Conservation (phyloP, 2,329 filamentous ascomycete genomes). For the Trichoderma aggressivum region DNA sequence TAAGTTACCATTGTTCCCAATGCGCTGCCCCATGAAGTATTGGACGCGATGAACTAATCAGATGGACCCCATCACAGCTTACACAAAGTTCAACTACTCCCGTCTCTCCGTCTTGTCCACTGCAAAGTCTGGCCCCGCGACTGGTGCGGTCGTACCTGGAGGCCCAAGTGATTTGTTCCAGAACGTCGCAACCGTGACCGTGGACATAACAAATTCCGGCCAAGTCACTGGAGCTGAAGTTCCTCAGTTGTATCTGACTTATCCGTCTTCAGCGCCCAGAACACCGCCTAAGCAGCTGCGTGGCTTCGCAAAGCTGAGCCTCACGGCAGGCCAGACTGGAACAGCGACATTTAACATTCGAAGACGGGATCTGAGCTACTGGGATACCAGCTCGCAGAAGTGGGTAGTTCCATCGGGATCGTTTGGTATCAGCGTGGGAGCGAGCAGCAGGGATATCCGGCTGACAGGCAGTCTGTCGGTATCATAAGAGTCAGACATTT, state of each 20-base stretch:
- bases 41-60: background rate
- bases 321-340: constrained; percentile 55
- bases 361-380: constrained; percentile 63
- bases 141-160: constrained; percentile 40
- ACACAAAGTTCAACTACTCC: constrained; percentile 62
- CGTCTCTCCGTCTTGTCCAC: constrained; percentile 31
- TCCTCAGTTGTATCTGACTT: constrained; percentile 52
- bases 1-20: constrained; percentile 32
- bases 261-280: constrained; percentile 37
- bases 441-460: constrained; percentile 46
- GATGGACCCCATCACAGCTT: constrained; percentile 46
- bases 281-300: constrained; percentile 56
- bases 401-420: constrained; percentile 50
- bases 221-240: constrained; percentile 46
- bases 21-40: background rate
- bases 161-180: constrained; percentile 47
- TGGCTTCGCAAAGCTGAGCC: constrained; percentile 57
- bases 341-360: constrained; percentile 49
- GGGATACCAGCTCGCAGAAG: constrained; percentile 59
- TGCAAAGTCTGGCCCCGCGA: constrained; percentile 40
- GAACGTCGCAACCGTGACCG: constrained; percentile 48
- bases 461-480: constrained; percentile 30
- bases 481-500: background rate
- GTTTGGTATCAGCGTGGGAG: constrained; percentile 43
- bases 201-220: constrained; percentile 64